Evolutionary conservation across 2,329 filamentous ascomycete species (phyloP).

Genomic region (Aspergillus melleus): DNA sequence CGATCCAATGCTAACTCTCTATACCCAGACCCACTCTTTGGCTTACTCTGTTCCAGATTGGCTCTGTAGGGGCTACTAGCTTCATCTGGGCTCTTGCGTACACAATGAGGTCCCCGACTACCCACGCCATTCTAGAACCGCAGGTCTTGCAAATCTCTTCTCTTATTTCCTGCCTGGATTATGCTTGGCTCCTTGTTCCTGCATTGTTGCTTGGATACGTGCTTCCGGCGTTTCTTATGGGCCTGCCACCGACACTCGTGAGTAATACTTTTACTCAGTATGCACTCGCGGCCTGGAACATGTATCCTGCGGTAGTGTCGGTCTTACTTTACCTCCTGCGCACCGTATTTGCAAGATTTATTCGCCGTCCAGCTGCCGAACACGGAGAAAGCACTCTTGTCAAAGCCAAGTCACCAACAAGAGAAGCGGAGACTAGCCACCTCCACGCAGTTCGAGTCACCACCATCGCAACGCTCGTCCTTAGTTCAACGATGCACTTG

Average conservation of each 20-base stretch:
- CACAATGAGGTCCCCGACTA: background rate
- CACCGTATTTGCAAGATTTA: no score
- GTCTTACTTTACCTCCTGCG: background rate
- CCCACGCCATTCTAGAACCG: background rate
- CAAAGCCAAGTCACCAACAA: no score
- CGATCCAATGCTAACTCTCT: background rate
- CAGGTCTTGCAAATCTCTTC: background rate
- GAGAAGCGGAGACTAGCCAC: no score
- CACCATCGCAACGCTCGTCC: no score
- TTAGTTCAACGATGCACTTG: no score
- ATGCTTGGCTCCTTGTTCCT: background rate
- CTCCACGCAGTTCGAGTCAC: no score
- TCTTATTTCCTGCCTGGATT: background rate
- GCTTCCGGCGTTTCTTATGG: background rate
- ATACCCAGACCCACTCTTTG: background rate
- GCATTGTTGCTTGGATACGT: background rate
- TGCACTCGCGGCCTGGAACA: slow-evolving; percentile 1
- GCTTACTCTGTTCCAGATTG: slow-evolving; percentile 2
- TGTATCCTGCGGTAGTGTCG: background rate
- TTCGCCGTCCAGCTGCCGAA: no score
- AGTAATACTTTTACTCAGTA: background rate
- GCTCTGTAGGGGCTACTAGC: background rate
- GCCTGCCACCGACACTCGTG: background rate
- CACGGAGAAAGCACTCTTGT: no score
- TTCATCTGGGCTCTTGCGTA: background rate